Percentiles rank a stretch among this genome's conserved stretches.
Conservation (phyloP, 257 asterid species). For the Primulina eburnea region DNA sequence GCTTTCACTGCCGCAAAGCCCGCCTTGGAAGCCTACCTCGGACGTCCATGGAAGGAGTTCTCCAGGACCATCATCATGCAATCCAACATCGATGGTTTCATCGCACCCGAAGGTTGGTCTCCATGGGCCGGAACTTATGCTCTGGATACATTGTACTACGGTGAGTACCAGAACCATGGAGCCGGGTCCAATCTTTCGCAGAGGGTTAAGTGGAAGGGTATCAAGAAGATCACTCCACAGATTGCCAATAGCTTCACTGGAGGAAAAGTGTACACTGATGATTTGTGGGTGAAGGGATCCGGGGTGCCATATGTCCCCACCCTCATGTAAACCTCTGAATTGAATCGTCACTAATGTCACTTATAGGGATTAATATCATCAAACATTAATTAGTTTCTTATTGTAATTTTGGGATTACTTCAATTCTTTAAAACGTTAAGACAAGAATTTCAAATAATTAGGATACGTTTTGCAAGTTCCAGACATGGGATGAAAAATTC, state of each 20-base stretch:
- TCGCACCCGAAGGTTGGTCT: conserved; percentile 68
- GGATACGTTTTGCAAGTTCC: background rate
- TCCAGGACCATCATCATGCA: conserved; percentile 73
- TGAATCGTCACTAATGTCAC: background rate
- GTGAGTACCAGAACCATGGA: conserved; percentile 66
- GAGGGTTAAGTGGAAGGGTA: conserved; percentile 74
- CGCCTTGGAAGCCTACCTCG: conserved; percentile 41
- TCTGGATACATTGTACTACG: conserved; percentile 55
- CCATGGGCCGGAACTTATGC: conserved; percentile 71
- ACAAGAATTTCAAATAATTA: background rate
- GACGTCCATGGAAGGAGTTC: conserved; percentile 82
- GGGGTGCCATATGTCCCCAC: conserved; percentile 53
- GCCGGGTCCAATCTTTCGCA: conserved; percentile 41
- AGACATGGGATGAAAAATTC: background rate
- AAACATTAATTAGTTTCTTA: background rate
- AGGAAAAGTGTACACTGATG: conserved; percentile 31
- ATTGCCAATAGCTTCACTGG: conserved; percentile 56
- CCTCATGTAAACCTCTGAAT: conserved; percentile 21
- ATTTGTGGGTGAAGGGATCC: conserved; percentile 46
- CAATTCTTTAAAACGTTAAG: background rate
- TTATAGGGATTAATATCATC: background rate
- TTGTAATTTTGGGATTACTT: background rate
- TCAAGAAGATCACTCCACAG: conserved; percentile 45
- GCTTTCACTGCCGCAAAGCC: conserved; percentile 31
- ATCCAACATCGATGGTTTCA: conserved; percentile 46